Base-by-base conservation (phyloP, 306 rosid species). In the Hippophae rhamnoides region DNA sequence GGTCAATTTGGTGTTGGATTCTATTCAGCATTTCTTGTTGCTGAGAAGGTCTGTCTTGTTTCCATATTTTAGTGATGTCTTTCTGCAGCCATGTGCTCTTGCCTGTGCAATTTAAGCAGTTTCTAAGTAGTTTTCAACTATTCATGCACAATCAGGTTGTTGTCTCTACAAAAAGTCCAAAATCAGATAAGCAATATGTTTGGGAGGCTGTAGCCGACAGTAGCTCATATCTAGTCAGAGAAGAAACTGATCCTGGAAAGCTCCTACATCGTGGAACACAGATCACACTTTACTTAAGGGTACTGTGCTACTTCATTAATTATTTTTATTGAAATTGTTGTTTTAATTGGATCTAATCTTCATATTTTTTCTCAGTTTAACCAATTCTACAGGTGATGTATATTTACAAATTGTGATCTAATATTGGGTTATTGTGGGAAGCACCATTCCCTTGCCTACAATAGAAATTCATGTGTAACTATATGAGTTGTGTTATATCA, bases 1-100 rank as follows among this genome's bases (percentile, higher is more conserved):
- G 99, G 99, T 66, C 99, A 89, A 76, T 93, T 93, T 74, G 97
- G 97, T 75, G 99, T 93, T 52, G 99, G 99, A 2, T 93, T 93
- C 81, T 93, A 93, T 84, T 86, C 97, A 9, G 84, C 97, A 54
- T 93, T 93, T 76, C 99, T 93, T 75, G 99, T 93, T 70, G 95
- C 99, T 64, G 94, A 89, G 64, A 86, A 74, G 99, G 97, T 90
- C 53, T 10, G 4, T 12, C 57, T n/a, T 68, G 44, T 62, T 61
- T 67, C 68, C 58, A 47, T 18, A 9, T 68, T 56, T 68, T 9
- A 49, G 5, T 26, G 38, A 18, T 44, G 14, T 43, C 57, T 40
- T 50, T 10, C 25, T 10, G 14, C 10, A 57, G 43, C 11, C 25
- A 26, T 54, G 43, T 40, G 8, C 64, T 65, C 18, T 9, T 62